These are phyloP conservation scores for Mucor irregularis DNA, from an alignment of 371 early-diverging fungal genomes.

Conservation along the genomic window DNA sequence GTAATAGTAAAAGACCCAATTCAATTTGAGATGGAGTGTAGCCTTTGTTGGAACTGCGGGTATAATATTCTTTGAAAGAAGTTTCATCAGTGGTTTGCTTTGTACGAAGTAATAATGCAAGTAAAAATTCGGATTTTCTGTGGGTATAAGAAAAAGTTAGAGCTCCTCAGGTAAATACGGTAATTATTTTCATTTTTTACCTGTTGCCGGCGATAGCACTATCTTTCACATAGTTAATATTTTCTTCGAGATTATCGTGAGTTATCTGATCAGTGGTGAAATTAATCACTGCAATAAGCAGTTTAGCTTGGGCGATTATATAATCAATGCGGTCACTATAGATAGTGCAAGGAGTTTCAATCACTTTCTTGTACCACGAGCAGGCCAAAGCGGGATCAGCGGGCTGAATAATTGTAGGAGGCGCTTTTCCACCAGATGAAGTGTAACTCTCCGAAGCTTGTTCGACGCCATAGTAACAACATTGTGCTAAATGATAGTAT, in stretches of 20 bases:
- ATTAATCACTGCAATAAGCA: constrained; percentile 48
- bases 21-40: constrained; percentile 44
- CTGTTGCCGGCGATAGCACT: constrained; percentile 21
- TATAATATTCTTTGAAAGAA: constrained; percentile 30
- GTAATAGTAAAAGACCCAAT: constrained; percentile 30
- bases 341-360: constrained; percentile 20
- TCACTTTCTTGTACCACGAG: constrained; percentile 63
- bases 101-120: constrained; percentile 9
- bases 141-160: background rate
- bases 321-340: constrained; percentile 2
- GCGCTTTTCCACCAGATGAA: background rate
- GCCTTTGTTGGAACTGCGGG: constrained; percentile 41
- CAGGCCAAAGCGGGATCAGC: constrained; percentile 57
- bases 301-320: constrained; percentile 50
- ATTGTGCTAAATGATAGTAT: constrained; percentile 40
- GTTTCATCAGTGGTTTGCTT: constrained; percentile 33
- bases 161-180: too few relatives aligned
- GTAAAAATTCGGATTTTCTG: constrained; percentile 24
- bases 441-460: constrained; percentile 1
- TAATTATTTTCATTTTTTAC: constrained; percentile 1
- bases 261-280: constrained; percentile 17
- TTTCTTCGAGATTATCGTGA: constrained; percentile 58
- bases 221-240: constrained; percentile 9
- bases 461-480: constrained; percentile 38
- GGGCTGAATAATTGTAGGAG: constrained; percentile 19